Evolutionary conservation across 73 alveolate genomes (phyloP).

Genomic region (Tetrahymena thermophila): DNA sequence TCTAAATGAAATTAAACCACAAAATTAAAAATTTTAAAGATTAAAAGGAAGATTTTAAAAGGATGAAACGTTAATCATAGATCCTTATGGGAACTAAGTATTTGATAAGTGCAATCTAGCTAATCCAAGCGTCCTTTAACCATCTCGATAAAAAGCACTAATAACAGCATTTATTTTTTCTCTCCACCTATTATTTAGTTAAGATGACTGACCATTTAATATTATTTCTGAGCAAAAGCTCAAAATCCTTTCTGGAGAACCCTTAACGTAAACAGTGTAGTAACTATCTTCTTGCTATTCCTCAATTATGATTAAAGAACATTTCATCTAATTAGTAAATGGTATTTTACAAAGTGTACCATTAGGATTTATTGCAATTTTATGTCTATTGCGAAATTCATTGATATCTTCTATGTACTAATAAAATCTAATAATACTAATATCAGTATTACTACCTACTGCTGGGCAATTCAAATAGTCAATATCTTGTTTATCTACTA

Average conservation of each 20-base stretch:
- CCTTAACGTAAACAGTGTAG: slow-evolving; percentile 19
- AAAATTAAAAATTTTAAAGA: slow-evolving; percentile 58
- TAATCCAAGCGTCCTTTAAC: slow-evolving; percentile 18
- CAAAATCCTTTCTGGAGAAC: slow-evolving; percentile 38
- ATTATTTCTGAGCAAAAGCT: slow-evolving; percentile 5
- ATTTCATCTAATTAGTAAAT: slow-evolving; percentile 7
- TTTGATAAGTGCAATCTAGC: slow-evolving; percentile 32
- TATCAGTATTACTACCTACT: slow-evolving; percentile 81
- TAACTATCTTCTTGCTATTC: slow-evolving; percentile 14
- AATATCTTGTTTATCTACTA: not conserved
- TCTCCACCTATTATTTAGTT: not conserved
- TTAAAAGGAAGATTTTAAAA: slow-evolving; percentile 61
- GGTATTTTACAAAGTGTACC: slow-evolving; percentile 27
- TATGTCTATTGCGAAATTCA: slow-evolving; percentile 30
- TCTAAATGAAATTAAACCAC: slow-evolving; percentile 85
- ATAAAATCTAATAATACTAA: slow-evolving; percentile 82
- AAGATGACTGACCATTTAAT: not conserved
- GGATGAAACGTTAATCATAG: slow-evolving; percentile 20
- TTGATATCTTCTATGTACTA: slow-evolving; percentile 63
- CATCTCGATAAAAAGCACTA: not conserved
- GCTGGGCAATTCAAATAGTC: slow-evolving; percentile 29
- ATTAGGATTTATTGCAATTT: slow-evolving; percentile 23
- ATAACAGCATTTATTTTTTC: not conserved
- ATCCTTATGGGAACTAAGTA: slow-evolving; percentile 40
- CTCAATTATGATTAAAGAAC: slow-evolving; percentile 15